Percentiles rank a stretch among this genome's conserved stretches.
These are phyloP conservation scores for Cladosporium colombiae DNA, from an alignment of 2,329 filamentous ascomycete genomes.

Conservation along the genomic window DNA sequence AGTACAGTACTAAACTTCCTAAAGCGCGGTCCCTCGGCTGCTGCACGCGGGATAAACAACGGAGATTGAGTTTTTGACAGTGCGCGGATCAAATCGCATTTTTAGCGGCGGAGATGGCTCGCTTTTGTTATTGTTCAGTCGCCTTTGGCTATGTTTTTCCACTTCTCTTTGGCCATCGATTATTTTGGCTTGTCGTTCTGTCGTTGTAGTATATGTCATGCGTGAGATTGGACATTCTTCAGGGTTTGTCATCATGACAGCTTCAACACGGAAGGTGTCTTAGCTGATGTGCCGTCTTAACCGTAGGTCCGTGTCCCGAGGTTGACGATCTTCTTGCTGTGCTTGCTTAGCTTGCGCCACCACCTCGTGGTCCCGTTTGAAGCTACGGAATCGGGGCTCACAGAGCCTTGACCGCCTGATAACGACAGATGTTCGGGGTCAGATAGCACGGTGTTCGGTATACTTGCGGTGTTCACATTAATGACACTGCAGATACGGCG, in stretches of 20 bases:
- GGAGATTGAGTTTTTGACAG: background rate
- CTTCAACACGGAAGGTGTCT: background rate
- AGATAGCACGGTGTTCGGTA: background rate
- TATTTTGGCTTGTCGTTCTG: background rate
- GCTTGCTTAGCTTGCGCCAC: constrained; percentile 5
- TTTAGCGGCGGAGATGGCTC: background rate
- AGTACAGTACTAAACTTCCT: background rate
- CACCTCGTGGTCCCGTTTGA: constrained; percentile 4
- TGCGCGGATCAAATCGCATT: background rate
- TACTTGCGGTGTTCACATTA: background rate
- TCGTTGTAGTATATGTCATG: background rate
- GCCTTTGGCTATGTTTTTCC: background rate
- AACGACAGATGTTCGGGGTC: background rate
- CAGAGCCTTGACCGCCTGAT: constrained; percentile 1
- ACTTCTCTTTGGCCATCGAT: background rate
- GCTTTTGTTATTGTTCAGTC: background rate
- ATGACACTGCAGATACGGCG: background rate
- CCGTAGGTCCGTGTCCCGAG: constrained; percentile 10
- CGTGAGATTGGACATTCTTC: background rate
- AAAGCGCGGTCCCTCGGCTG: no score
- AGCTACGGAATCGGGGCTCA: background rate
- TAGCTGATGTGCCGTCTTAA: constrained; percentile 9
- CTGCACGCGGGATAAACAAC: background rate
- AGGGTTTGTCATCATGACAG: constrained; percentile 11
- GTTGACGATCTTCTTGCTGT: constrained; percentile 3